Percentiles rank a stretch among this genome's conserved stretches.
Evolutionary conservation across 2,329 filamentous ascomycete species (phyloP).

Genomic region (Aspergillus fijiensis): DNA sequence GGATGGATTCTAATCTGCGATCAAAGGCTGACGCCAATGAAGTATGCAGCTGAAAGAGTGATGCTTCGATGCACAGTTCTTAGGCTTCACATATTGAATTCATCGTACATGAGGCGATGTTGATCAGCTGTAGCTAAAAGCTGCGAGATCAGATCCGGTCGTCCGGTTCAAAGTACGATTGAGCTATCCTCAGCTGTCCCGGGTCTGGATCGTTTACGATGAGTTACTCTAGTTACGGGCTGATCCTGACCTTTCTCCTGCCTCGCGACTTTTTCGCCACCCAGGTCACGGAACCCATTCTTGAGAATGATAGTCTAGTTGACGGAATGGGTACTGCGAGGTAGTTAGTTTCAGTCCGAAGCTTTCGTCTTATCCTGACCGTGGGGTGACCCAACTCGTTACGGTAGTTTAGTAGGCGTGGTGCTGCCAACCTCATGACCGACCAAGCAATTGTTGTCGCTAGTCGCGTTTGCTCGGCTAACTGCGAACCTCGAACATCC

Average conservation of each 20-base stretch:
- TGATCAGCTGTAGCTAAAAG: conserved; percentile 6
- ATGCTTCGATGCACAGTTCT: not conserved
- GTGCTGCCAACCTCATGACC: not conserved
- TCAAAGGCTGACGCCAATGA: not conserved
- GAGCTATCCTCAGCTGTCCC: not conserved
- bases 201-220: not conserved
- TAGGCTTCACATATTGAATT: not conserved
- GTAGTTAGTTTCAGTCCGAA: not conserved
- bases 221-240: not conserved
- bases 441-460: not conserved
- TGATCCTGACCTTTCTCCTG: not conserved
- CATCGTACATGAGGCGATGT: conserved; percentile 6
- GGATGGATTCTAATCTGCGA: not conserved
- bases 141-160: conserved; percentile 10
- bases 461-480: not conserved
- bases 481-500: not conserved
- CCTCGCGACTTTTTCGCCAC: not conserved
- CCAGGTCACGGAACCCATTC: not conserved
- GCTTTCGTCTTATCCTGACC: not conserved
- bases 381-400: not conserved
- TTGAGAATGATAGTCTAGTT: not conserved
- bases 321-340: not conserved
- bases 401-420: not conserved
- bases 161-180: not conserved
- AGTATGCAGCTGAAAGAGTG: not conserved